Percentiles rank a stretch among this genome's conserved stretches.
These are phyloP conservation scores for Candolleomyces aberdarensis DNA, from an alignment of 768 basidiomycete species.

Conservation along the genomic window DNA sequence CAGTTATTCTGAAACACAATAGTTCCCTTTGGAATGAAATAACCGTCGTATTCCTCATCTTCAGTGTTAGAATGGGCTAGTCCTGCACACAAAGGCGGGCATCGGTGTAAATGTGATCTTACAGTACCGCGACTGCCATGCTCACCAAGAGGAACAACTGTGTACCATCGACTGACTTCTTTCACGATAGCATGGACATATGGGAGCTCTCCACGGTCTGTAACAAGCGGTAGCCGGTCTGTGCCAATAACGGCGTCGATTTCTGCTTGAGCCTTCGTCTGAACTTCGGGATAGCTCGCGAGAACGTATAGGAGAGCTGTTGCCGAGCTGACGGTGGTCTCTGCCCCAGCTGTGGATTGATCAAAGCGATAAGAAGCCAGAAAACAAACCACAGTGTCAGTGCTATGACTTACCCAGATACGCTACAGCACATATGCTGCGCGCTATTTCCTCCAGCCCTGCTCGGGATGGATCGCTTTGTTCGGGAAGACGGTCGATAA, in stretches of 20 bases:
- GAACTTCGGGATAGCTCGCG: slow-evolving; percentile 23
- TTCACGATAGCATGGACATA: slow-evolving; percentile 21
- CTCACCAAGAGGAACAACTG: slow-evolving; percentile 15
- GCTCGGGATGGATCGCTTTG: neutral
- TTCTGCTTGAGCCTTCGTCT: slow-evolving; percentile 24
- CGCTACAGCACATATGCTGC: neutral
- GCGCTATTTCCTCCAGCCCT: neutral
- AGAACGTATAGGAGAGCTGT: slow-evolving; percentile 20
- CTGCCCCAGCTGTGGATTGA: too few relatives aligned
- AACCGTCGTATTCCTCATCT: slow-evolving; percentile 37
- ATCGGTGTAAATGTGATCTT: neutral
- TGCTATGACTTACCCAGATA: slow-evolving; percentile 3
- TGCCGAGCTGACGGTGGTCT: slow-evolving; percentile 7
- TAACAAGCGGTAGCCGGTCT: slow-evolving; percentile 22
- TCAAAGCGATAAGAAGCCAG: too few relatives aligned
- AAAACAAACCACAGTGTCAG: neutral
- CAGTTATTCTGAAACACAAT: slow-evolving; percentile 38
- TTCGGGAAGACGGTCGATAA: neutral
- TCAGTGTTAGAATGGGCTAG: slow-evolving; percentile 26
- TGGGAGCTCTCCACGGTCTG: slow-evolving; percentile 19
- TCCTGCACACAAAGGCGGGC: slow-evolving; percentile 15
- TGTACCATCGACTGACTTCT: slow-evolving; percentile 23
- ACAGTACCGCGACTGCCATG: neutral
- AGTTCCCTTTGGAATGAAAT: slow-evolving; percentile 38
- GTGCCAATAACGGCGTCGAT: slow-evolving; percentile 20